Conservation (phyloP, 1,139 yeast species). For the Blastobotrys persicus region DNA sequence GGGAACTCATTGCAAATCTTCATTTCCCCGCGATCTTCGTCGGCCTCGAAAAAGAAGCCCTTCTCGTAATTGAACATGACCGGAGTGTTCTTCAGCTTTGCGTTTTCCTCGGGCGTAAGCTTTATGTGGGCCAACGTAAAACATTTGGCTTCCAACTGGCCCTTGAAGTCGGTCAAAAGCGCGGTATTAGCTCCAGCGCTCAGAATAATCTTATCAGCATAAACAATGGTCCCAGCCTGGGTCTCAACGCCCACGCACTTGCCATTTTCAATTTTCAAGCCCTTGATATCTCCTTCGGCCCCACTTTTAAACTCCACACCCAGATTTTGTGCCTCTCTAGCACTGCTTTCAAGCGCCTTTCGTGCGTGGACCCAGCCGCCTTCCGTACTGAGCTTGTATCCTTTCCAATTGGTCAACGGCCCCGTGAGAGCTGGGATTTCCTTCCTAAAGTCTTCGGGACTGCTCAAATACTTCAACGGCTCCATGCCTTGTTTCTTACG, state of each 20-base stretch:
- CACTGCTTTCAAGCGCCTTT: constrained; percentile 33
- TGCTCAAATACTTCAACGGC: constrained; percentile 16
- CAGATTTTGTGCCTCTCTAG: constrained; percentile 32
- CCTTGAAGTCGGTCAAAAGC: constrained; percentile 32
- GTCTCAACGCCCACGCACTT: constrained; percentile 9
- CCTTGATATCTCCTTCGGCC: constrained; percentile 30
- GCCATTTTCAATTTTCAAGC: background rate
- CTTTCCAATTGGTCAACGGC: constrained; percentile 30
- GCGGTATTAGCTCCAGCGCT: constrained; percentile 12
- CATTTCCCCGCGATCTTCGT: constrained; percentile 36
- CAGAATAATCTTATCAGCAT: constrained; percentile 5
- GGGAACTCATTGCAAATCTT: constrained; percentile 45
- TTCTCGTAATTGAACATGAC: constrained; percentile 45
- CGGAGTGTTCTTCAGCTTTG: constrained; percentile 38
- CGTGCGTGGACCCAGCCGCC: constrained; percentile 42
- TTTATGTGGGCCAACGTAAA: constrained; percentile 45
- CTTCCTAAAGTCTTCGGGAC: constrained; percentile 34
- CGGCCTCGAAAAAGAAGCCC: constrained; percentile 50
- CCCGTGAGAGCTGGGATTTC: constrained; percentile 34
- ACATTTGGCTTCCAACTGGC: constrained; percentile 41
- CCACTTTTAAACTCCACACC: constrained; percentile 41
- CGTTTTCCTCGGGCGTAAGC: constrained; percentile 39
- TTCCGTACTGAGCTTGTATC: constrained; percentile 33
- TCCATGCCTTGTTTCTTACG: constrained; percentile 1
- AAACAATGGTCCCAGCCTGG: background rate